Evolutionary conservation across 768 basidiomycete genomes (phyloP).

Genomic region (Russula emetica): DNA sequence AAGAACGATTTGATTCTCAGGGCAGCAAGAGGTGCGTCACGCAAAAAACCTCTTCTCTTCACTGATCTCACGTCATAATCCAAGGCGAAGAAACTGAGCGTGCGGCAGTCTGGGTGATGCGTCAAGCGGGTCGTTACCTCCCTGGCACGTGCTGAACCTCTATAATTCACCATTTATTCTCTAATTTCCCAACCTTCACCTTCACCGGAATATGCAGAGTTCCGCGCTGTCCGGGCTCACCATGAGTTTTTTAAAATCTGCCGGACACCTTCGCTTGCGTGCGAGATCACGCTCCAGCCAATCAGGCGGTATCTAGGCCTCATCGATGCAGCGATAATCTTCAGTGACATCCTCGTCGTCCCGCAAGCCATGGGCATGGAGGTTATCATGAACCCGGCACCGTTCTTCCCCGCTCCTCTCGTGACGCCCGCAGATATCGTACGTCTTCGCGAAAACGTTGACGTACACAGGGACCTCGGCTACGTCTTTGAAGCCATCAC

Average conservation of each 20-base stretch:
- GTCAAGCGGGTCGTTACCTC: conserved; percentile 92
- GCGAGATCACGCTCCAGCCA: conserved; percentile 88
- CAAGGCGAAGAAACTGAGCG: conserved; percentile 80
- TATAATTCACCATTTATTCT: conserved; percentile 11
- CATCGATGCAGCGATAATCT: conserved; percentile 95
- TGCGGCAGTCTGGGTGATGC: conserved; percentile 98
- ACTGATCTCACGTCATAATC: background rate
- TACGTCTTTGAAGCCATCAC: conserved; percentile 95
- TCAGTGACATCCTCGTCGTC: conserved; percentile 96
- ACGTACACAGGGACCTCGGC: conserved; percentile 78
- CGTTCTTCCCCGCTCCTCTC: conserved; percentile 84
- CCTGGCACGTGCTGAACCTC: conserved; percentile 54
- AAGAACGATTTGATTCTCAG: conserved; percentile 86
- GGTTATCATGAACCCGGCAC: conserved; percentile 90
- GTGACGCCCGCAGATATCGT: conserved; percentile 66
- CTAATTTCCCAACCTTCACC: background rate
- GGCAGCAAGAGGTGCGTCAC: conserved; percentile 74
- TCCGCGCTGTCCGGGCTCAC: conserved; percentile 74
- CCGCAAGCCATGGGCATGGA: conserved; percentile 98
- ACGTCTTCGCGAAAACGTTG: conserved; percentile 57
- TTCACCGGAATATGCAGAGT: conserved; percentile 54
- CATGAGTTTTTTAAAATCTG: conserved; percentile 97
- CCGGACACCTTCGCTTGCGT: conserved; percentile 84
- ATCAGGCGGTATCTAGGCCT: conserved; percentile 82
- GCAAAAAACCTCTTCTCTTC: conserved; percentile 7